phyloP scores from a whole-genome alignment of 139 green algal genomes.

The Ettlia oleoabundans region DNA sequence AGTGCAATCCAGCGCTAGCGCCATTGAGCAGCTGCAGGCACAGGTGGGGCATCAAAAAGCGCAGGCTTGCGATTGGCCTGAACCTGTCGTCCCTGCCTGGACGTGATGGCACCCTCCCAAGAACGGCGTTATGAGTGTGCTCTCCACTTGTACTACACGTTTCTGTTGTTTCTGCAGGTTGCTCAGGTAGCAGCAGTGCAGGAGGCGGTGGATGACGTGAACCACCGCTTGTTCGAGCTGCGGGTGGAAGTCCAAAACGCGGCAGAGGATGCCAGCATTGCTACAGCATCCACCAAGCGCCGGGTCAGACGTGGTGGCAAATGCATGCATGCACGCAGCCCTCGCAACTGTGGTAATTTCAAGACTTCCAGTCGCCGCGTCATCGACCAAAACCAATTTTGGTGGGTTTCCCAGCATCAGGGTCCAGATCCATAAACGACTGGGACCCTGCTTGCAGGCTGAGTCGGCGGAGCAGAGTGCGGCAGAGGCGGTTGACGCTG shows the following conservation, averaged over 20 bases:
- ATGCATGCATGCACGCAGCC: no score
- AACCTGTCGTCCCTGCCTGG: not conserved
- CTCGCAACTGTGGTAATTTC: no score
- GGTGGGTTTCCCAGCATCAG: no score
- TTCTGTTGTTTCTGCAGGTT: no score
- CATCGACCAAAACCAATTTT: no score
- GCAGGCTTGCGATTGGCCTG: not conserved
- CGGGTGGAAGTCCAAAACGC: constrained; percentile 24
- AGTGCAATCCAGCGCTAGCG: not conserved
- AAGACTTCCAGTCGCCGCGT: no score
- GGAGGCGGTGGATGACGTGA: not conserved
- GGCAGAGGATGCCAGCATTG: constrained; percentile 7
- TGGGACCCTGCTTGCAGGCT: not conserved
- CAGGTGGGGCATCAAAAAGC: not conserved
- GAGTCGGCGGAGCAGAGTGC: constrained; percentile 14
- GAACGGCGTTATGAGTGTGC: no score
- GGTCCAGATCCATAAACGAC: not conserved
- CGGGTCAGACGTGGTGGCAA: no score
- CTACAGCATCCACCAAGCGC: not conserved
- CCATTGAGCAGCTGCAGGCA: not conserved
- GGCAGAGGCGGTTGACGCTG: constrained; percentile 2
- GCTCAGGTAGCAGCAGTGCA: not conserved
- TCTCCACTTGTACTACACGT: not conserved
- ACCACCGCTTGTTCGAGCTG: constrained; percentile 32
- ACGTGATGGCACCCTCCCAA: not conserved